Percentiles rank a stretch among this genome's conserved stretches.
Evolutionary conservation across 108 stramenopile genomes (phyloP).

Genomic region (Pseudonitzschia multistriata): DNA sequence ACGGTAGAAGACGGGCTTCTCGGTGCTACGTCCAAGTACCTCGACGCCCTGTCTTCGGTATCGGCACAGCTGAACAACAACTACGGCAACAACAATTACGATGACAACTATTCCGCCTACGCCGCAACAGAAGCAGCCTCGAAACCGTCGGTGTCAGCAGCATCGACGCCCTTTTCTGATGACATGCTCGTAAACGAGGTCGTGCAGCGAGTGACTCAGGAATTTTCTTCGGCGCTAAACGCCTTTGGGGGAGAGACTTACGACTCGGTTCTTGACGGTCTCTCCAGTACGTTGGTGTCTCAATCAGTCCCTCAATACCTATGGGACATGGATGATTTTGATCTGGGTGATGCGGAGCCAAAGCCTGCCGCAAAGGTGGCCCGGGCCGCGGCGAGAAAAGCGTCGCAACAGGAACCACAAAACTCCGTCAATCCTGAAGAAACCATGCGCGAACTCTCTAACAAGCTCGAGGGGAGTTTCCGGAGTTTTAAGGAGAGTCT

Average conservation of each 20-base stretch:
- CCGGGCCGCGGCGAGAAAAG: background rate
- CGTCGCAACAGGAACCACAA: too few species aligned
- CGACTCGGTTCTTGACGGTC: background rate
- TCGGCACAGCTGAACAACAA: background rate
- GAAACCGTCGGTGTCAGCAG: background rate
- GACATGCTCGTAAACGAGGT: background rate
- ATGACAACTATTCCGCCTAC: background rate
- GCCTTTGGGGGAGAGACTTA: background rate
- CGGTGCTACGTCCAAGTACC: constrained; percentile 12
- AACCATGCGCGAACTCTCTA: background rate
- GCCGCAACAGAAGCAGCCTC: background rate
- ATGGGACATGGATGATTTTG: background rate
- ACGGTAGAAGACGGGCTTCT: background rate
- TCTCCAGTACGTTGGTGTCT: background rate
- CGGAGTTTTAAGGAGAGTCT: background rate
- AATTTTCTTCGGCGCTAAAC: constrained; percentile 2
- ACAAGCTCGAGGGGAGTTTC: background rate
- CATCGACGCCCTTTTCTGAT: background rate
- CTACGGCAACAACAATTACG: background rate
- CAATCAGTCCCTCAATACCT: background rate
- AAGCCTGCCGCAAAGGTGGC: background rate
- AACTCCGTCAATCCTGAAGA: background rate
- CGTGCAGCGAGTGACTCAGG: constrained; percentile 8
- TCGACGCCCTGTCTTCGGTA: background rate
- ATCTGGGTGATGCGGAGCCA: background rate